A percentile compares a stretch with the other conserved stretches of the same genome.
Conservation (phyloP, 2,329 filamentous ascomycete genomes). For the Aciculosporium take region DNA sequence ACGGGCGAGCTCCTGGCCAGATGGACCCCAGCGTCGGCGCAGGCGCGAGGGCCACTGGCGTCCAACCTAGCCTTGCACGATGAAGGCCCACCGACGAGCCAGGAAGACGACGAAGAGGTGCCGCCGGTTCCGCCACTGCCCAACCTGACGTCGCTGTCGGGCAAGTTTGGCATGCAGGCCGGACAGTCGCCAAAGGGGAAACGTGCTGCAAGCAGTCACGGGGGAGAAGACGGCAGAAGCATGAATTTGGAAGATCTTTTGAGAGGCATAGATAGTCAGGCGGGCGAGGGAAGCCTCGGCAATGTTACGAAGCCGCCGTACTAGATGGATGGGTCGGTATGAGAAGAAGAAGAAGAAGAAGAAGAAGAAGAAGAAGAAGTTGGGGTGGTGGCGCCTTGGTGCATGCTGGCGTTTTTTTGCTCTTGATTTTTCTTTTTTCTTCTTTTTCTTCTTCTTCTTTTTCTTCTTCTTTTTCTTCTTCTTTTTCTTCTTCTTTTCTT, state of each 20-base stretch:
- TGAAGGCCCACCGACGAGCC: neutral
- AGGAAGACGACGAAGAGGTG: conserved; percentile 23
- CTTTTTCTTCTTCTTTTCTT: neutral
- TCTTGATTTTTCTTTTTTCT: too few relatives aligned
- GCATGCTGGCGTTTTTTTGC: neutral
- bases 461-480: neutral
- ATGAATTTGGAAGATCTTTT: conserved; percentile 36
- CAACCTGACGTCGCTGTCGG: conserved; percentile 18
- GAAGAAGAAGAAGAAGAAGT: too few relatives aligned
- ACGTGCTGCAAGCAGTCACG: conserved; percentile 28
- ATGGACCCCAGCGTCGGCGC: conserved; percentile 21
- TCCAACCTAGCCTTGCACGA: conserved; percentile 27
- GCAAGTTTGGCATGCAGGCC: conserved; percentile 13
- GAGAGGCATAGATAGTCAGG: conserved; percentile 34
- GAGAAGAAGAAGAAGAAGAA: too few relatives aligned
- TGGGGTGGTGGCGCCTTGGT: too few relatives aligned
- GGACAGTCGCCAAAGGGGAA: conserved; percentile 1
- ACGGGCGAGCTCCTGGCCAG: conserved; percentile 17
- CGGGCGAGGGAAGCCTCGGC: conserved; percentile 30
- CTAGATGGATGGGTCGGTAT: conserved; percentile 14
- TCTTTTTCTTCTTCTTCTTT: neutral
- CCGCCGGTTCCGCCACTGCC: conserved; percentile 45
- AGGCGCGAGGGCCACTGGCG: conserved; percentile 24
- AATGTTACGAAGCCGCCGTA: conserved; percentile 36
- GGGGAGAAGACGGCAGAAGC: conserved; percentile 21